Conservation (phyloP, 2,329 filamentous ascomycete species). For the Parastagonospora nodorum region DNA sequence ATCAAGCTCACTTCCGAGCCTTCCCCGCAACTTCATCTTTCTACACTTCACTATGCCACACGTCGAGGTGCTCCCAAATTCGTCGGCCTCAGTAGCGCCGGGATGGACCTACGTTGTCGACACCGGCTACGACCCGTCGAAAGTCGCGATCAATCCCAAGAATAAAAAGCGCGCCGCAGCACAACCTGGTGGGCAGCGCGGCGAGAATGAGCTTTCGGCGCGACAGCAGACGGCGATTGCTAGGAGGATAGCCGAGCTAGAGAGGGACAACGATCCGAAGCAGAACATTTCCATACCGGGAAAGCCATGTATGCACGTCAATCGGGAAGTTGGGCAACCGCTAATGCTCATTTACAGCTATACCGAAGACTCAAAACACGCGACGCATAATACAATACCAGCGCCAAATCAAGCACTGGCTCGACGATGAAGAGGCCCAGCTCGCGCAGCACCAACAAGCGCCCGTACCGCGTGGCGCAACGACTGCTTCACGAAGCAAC, state of each 20-base stretch:
- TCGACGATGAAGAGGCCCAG: constrained; percentile 77
- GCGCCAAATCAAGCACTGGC: constrained; percentile 82
- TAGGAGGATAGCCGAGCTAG: constrained; percentile 80
- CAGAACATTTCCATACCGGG: constrained; percentile 51
- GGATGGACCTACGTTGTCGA: constrained; percentile 95
- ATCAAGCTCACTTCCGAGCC: constrained; percentile 7
- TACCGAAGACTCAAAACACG: constrained; percentile 63
- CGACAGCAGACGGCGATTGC: constrained; percentile 81
- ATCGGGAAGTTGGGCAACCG: not conserved
- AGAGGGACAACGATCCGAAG: constrained; percentile 69
- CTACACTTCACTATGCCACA: constrained; percentile 60
- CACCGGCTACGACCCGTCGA: constrained; percentile 63
- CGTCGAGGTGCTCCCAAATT: constrained; percentile 79
- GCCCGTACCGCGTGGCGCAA: constrained; percentile 21
- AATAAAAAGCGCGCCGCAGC: constrained; percentile 69
- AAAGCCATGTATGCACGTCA: constrained; percentile 22
- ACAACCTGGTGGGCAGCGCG: constrained; percentile 39
- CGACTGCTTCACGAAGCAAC: constrained; percentile 10
- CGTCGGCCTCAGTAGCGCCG: constrained; percentile 71
- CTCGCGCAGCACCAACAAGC: constrained; percentile 55
- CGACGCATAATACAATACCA: constrained; percentile 79
- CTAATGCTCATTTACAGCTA: constrained; percentile 5
- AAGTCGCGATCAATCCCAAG: constrained; percentile 58
- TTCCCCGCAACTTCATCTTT: constrained; percentile 8
- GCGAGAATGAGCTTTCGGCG: constrained; percentile 69